Evolutionary conservation across 1,139 yeast genomes (phyloP).

Genomic region (Sugiyamaella xylanicola): DNA sequence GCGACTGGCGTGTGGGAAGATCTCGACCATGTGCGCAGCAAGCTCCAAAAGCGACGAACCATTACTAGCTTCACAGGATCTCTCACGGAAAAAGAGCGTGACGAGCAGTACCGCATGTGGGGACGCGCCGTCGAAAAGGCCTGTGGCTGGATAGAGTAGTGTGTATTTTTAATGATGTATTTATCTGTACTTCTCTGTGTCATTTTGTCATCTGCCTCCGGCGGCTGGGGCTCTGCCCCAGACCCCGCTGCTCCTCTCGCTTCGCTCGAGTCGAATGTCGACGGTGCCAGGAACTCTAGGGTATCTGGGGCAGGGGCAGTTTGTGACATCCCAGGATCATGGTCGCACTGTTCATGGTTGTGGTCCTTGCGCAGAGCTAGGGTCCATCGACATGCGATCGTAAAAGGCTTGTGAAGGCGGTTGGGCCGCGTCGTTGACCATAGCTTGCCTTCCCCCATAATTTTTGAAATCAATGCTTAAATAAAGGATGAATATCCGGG

Average conservation of each 20-base stretch:
- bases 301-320: no score
- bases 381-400: background rate
- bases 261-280: background rate
- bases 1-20: conserved; percentile 77
- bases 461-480: conserved; percentile 4
- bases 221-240: background rate
- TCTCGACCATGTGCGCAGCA: conserved; percentile 60
- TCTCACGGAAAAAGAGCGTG: conserved; percentile 54
- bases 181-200: no score
- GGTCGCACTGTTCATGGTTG: background rate
- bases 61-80: conserved; percentile 28
- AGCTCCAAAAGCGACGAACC: conserved; percentile 18
- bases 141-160: conserved; percentile 60
- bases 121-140: conserved; percentile 79
- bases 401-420: background rate
- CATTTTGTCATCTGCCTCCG: no score
- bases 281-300: background rate
- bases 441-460: conserved; percentile 4
- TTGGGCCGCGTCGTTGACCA: background rate
- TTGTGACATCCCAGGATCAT: background rate
- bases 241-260: background rate
- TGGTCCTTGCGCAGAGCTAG: background rate
- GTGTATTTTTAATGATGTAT: background rate
- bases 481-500: background rate
- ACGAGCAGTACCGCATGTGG: conserved; percentile 75